phyloP scores from a whole-genome alignment of 2,329 filamentous ascomycete species.

The Cladobotryum mycophilum region DNA sequence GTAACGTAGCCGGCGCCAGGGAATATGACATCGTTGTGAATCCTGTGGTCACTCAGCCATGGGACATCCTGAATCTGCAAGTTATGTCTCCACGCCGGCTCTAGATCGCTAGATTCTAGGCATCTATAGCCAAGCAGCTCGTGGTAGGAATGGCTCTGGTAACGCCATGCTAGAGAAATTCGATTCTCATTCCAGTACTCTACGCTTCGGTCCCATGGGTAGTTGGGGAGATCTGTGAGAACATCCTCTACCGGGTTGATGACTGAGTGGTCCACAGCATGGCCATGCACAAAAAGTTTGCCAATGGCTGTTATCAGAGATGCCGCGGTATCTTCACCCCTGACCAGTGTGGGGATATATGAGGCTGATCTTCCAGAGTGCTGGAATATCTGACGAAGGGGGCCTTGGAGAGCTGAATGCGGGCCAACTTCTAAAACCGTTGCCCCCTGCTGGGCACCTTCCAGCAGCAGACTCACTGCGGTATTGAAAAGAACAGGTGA shows the following conservation, averaged over 20 bases:
- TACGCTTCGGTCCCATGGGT: slow-evolving; percentile 32
- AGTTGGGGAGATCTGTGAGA: slow-evolving; percentile 28
- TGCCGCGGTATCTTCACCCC: slow-evolving; percentile 12
- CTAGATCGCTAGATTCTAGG: background rate
- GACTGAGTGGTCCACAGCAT: slow-evolving; percentile 14
- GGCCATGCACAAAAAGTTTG: slow-evolving; percentile 11
- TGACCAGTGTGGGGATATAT: slow-evolving; percentile 13
- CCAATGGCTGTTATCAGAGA: slow-evolving; percentile 21
- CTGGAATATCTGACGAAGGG: slow-evolving; percentile 13
- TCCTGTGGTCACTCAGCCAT: slow-evolving; percentile 33
- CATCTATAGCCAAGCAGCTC: slow-evolving; percentile 27
- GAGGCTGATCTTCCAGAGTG: background rate
- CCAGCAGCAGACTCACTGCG: slow-evolving; percentile 9
- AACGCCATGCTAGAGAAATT: slow-evolving; percentile 24
- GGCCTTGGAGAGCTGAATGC: slow-evolving; percentile 13
- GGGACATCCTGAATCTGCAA: slow-evolving; percentile 15
- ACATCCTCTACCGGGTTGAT: slow-evolving; percentile 5
- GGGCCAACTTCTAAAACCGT: slow-evolving; percentile 19
- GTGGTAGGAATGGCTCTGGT: slow-evolving; percentile 27
- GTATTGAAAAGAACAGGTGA: slow-evolving; percentile 22
- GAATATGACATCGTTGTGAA: slow-evolving; percentile 30
- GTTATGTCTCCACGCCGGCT: slow-evolving; percentile 18
- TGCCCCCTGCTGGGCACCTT: too few species aligned
- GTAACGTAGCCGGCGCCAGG: slow-evolving; percentile 32
- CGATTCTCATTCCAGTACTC: slow-evolving; percentile 28